phyloP scores from a whole-genome alignment of 2,329 filamentous ascomycete genomes.

The Colletotrichum acutatum region DNA sequence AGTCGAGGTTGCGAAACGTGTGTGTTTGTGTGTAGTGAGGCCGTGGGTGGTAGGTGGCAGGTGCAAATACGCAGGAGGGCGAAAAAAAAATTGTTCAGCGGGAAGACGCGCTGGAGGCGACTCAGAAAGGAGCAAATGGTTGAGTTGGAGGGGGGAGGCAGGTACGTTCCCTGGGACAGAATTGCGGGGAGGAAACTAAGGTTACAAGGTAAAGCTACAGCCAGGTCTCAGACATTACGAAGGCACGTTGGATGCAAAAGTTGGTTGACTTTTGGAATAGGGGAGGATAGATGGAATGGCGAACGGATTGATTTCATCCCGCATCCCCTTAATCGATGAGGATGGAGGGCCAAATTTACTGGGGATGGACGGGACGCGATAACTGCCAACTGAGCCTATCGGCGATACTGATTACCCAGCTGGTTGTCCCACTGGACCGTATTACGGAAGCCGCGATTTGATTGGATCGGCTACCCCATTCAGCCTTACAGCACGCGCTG shows the following conservation, averaged over 20 bases:
- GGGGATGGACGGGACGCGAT: neutral
- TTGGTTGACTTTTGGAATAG: neutral
- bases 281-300: neutral
- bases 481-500: slow-evolving; percentile 27
- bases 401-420: slow-evolving; percentile 1
- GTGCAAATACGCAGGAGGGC: neutral
- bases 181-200: neutral
- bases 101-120: slow-evolving; percentile 24
- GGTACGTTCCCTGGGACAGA: neutral
- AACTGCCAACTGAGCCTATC: slow-evolving; percentile 15
- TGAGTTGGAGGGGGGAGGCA: slow-evolving; percentile 1
- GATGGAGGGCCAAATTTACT: slow-evolving; percentile 3
- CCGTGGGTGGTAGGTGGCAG: neutral
- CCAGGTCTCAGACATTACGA: slow-evolving; percentile 7
- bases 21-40: neutral
- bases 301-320: neutral
- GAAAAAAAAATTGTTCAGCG: slow-evolving; percentile 28
- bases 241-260: neutral
- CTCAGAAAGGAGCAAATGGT: slow-evolving; percentile 8
- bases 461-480: slow-evolving; percentile 19
- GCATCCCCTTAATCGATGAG: slow-evolving; percentile 16
- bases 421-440: neutral
- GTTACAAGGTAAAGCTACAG: slow-evolving; percentile 1
- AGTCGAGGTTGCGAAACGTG: slow-evolving; percentile 2
- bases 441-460: neutral